Conservation (phyloP, 2,329 filamentous ascomycete genomes). For the Xylariaceae sp. region DNA sequence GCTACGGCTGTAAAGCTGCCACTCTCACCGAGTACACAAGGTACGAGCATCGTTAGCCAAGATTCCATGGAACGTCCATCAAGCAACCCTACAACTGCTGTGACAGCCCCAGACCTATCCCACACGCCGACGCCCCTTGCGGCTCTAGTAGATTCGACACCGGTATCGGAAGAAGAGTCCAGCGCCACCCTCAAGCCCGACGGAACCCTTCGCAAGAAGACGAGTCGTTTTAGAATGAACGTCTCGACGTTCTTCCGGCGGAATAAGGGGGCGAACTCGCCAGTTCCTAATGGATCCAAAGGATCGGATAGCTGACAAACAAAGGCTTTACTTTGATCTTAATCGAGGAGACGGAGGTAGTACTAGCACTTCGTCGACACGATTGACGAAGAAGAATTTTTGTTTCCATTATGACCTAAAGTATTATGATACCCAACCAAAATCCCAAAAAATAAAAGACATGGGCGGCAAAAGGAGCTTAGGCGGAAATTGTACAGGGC, state of each 20-base stretch:
- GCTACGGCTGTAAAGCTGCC: slow-evolving; percentile 60
- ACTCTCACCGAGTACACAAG: slow-evolving; percentile 59
- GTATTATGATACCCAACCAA: slow-evolving; percentile 22
- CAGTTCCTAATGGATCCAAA: slow-evolving; percentile 26
- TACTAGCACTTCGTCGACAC: slow-evolving; percentile 4
- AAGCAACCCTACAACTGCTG: slow-evolving; percentile 39
- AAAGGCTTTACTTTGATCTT: neutral
- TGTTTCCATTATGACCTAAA: slow-evolving; percentile 18
- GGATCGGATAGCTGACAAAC: slow-evolving; percentile 21
- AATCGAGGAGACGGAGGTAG: slow-evolving; percentile 7
- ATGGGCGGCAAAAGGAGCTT: slow-evolving; percentile 8
- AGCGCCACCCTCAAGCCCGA: slow-evolving; percentile 45
- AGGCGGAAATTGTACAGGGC: slow-evolving; percentile 14
- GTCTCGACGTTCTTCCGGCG: slow-evolving; percentile 52
- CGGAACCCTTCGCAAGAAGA: slow-evolving; percentile 54
- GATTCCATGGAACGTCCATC: slow-evolving; percentile 50
- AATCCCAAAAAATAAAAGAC: slow-evolving; percentile 11
- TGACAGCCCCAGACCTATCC: slow-evolving; percentile 36
- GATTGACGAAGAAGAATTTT: slow-evolving; percentile 9
- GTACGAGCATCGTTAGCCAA: slow-evolving; percentile 59
- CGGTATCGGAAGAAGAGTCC: slow-evolving; percentile 34
- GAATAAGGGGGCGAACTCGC: slow-evolving; percentile 43
- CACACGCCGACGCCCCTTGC: slow-evolving; percentile 27
- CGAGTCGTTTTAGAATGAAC: slow-evolving; percentile 60
- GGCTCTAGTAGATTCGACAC: slow-evolving; percentile 28